Conservation (phyloP, 371 early-diverging fungal species). For the Zopfochytrium polystomum region DNA sequence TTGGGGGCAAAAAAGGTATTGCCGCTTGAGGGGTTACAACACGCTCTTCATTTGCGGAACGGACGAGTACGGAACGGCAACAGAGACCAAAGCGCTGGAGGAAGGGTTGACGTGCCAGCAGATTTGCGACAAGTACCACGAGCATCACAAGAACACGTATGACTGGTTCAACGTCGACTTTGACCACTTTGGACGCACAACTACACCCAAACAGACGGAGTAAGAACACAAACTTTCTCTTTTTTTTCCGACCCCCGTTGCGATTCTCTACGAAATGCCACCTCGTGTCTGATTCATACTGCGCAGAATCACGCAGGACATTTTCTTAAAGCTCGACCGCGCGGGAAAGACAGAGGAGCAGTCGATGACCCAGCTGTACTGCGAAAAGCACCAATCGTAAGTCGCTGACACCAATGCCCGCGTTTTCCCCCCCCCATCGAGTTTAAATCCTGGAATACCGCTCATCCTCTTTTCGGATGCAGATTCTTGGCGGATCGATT, state of each 20-base stretch:
- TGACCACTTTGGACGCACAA: conserved; percentile 97
- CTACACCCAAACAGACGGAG: conserved; percentile 84
- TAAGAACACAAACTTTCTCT: conserved; percentile 17
- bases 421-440: too few species aligned
- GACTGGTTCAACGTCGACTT: conserved; percentile 96
- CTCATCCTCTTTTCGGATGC: too few species aligned
- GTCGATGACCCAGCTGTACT: conserved; percentile 88
- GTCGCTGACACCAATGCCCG: too few species aligned
- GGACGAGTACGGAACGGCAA: conserved; percentile 99
- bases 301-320: conserved; percentile 84
- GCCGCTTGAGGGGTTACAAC: conserved; percentile 88
- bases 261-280: too few species aligned
- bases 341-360: conserved; percentile 77
- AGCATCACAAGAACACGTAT: conserved; percentile 87
- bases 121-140: conserved; percentile 96
- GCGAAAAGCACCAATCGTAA: conserved; percentile 79
- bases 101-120: conserved; percentile 86
- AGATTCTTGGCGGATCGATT: conserved; percentile 99
- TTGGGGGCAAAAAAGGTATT: conserved; percentile 58
- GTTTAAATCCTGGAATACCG: too few species aligned
- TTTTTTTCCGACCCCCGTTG: too few species aligned
- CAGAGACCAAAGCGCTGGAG: conserved; percentile 98
- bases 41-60: conserved; percentile 97
- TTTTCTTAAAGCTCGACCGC: conserved; percentile 78
- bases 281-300: too few species aligned